Conservation (phyloP, 495 filamentous ascomycete species). For the Penicillium tannophilum region DNA sequence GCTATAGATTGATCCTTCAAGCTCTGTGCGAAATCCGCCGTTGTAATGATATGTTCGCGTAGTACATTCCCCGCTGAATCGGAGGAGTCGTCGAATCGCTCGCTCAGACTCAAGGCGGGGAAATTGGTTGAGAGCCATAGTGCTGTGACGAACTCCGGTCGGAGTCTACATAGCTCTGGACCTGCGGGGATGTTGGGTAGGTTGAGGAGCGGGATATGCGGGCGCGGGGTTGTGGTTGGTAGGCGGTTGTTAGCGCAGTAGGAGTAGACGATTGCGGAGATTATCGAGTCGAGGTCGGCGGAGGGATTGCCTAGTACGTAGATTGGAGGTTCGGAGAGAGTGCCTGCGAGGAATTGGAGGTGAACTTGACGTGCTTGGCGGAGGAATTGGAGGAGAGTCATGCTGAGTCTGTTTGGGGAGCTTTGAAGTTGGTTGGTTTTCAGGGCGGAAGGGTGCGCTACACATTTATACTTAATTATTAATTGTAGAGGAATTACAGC, state of each 20-base stretch:
- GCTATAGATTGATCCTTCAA: slow-evolving; percentile 15
- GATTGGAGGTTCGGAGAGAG: slow-evolving; percentile 35
- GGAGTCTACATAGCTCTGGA: slow-evolving; percentile 54
- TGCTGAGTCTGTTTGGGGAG: slow-evolving; percentile 7
- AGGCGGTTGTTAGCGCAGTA: slow-evolving; percentile 65
- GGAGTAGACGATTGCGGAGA: slow-evolving; percentile 79
- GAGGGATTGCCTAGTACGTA: slow-evolving; percentile 53
- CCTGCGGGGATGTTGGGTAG: slow-evolving; percentile 67
- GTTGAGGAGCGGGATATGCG: slow-evolving; percentile 83
- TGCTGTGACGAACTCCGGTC: slow-evolving; percentile 70
- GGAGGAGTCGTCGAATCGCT: slow-evolving; percentile 33
- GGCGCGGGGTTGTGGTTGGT: slow-evolving; percentile 44
- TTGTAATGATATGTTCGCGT: slow-evolving; percentile 41
- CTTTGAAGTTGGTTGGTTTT: not conserved
- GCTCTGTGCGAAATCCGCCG: slow-evolving; percentile 38
- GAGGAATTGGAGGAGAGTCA: slow-evolving; percentile 45
- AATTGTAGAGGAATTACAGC: too few relatives aligned
- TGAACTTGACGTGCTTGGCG: slow-evolving; percentile 39
- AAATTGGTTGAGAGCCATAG: slow-evolving; percentile 43
- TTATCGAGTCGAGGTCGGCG: slow-evolving; percentile 88
- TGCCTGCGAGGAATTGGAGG: slow-evolving; percentile 34
- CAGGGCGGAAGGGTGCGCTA: too few relatives aligned
- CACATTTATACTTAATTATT: too few relatives aligned
- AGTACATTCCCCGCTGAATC: slow-evolving; percentile 41
- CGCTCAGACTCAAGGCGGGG: slow-evolving; percentile 22